Evolutionary conservation across 257 asterid species (phyloP), one percentile per base, ranked within the genome.

Genomic region (Lantana camara): DNA sequence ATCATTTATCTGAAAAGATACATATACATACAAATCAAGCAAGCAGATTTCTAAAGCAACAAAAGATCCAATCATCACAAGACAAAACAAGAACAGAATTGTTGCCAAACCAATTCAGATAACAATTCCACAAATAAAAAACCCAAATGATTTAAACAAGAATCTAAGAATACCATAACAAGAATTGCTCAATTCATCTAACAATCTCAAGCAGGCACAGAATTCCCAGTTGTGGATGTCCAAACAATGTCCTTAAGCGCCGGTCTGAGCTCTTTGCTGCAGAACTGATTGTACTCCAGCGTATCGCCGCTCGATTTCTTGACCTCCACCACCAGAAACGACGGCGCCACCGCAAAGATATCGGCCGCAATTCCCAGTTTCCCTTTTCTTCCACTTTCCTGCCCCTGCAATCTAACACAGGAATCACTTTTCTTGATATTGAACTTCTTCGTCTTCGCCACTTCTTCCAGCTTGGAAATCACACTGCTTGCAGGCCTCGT

Each of bases 301-400:
- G 90, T 87, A 41, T 87, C 95, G 1, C 95, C 95, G 57, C 88
- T 78, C 1, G 84, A 68, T 41, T 87, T 87, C 82, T 75, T 84
- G 79, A 87, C 90, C 82, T 87, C 95, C 78, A 86, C 91, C 57
- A 86, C 84, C 73, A 78, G 58, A 41, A 86, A 74, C 57, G 91
- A 72, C 63, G 90, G 69, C 45, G 79, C 73, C 52, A 87, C 75
- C 2, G 88, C 76, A 40, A 80, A 84, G 20, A 87, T 82, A 44
- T 87, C 89, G 0, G 95, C 95, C 4, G 64, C 75, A 0, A 88
- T 85, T 15, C 89, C 91, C 9, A 88, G 76, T 60, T 85, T 88
- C 73, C 96, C 96, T 52, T 87, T 88, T 47, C 96, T 83, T 45
- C 96, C 96, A 37, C 61, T 65, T 69, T 75, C 84, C 42, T 20